Conservation (phyloP, 1,139 yeast species). For the Pichia sp. region DNA sequence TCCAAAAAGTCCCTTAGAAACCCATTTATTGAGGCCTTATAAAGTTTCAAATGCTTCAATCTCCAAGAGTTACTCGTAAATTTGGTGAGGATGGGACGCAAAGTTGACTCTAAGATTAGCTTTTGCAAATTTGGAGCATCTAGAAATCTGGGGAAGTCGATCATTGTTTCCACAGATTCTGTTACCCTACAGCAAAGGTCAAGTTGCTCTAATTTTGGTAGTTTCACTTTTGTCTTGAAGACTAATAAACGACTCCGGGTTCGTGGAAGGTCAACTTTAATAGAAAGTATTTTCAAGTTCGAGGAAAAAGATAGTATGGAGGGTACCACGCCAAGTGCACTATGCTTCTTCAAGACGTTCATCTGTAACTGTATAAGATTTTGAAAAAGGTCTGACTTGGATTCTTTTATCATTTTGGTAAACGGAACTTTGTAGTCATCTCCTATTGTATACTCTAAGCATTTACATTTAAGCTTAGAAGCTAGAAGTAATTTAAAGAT, state of each 20-base stretch:
- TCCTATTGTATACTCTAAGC: background rate
- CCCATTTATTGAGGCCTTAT: background rate
- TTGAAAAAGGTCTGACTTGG: background rate
- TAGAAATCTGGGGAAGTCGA: background rate
- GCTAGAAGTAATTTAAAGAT: slow-evolving; percentile 10
- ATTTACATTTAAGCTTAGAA: background rate
- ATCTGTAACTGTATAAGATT: background rate
- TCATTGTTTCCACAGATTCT: background rate
- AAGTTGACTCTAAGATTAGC: background rate
- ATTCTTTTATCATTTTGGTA: slow-evolving; percentile 4
- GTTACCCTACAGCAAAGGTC: background rate
- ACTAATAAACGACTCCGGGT: background rate
- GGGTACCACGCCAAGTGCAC: background rate
- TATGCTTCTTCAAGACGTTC: background rate
- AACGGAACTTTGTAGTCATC: background rate
- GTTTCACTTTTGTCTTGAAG: background rate
- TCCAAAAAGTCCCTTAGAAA: background rate
- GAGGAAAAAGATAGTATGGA: background rate
- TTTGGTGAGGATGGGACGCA: background rate
- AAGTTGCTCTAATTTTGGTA: slow-evolving; percentile 1
- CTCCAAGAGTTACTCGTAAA: background rate
- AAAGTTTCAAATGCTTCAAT: background rate
- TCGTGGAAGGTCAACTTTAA: background rate
- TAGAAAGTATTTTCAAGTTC: background rate
- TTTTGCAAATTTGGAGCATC: background rate